Conservation (phyloP, 2,329 filamentous ascomycete genomes). For the Colletotrichum endophyticum region DNA sequence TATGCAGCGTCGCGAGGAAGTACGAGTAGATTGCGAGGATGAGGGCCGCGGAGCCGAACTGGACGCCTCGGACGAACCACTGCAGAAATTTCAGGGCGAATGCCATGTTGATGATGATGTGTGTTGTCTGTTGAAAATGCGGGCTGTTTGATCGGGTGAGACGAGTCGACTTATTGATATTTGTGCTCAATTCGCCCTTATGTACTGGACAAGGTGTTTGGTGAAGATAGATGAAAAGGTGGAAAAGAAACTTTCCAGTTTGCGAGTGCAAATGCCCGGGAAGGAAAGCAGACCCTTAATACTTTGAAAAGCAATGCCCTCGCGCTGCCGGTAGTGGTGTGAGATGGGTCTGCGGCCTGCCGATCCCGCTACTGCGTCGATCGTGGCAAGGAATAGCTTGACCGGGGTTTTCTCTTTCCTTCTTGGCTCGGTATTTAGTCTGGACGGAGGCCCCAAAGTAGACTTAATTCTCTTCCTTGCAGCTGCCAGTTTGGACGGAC, state of each 20-base stretch:
- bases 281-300: not conserved
- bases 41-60: slow-evolving; percentile 75
- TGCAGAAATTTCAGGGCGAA: slow-evolving; percentile 69
- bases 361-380: slow-evolving; percentile 13
- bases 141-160: not conserved
- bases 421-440: not conserved
- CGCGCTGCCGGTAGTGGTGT: not conserved
- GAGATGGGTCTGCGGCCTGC: not conserved
- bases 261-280: not conserved
- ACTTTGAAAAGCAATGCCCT: not conserved
- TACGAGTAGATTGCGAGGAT: slow-evolving; percentile 83
- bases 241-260: fast-evolving
- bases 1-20: slow-evolving; percentile 76
- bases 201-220: not conserved
- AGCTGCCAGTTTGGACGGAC: not conserved
- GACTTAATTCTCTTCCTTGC: not conserved
- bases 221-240: not conserved
- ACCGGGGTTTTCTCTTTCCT: not conserved
- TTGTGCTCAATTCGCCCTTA: not conserved
- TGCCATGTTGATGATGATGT: not conserved
- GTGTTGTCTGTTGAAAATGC: too few species aligned
- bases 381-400: slow-evolving; percentile 6
- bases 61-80: slow-evolving; percentile 74
- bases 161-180: not conserved
- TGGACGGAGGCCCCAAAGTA: not conserved